Evolutionary conservation across 495 filamentous ascomycete genomes (phyloP).

Genomic region (Bacidia rubella): DNA sequence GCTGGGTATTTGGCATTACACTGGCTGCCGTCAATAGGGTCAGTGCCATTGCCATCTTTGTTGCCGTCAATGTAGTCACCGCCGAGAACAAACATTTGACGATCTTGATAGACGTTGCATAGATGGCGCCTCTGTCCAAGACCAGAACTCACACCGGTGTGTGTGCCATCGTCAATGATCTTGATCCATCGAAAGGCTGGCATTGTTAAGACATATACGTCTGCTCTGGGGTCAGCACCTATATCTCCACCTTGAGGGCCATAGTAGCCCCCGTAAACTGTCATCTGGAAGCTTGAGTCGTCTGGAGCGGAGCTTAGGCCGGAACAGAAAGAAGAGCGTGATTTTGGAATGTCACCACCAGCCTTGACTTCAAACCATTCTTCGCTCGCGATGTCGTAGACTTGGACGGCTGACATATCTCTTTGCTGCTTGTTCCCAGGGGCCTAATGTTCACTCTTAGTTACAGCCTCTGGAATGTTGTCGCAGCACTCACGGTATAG

Average conservation of each 20-base stretch:
- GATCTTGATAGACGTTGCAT: conserved; percentile 2
- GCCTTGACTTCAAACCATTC: not conserved
- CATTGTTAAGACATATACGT: conserved; percentile 5
- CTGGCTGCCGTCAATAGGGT: not conserved
- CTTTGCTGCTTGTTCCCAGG: not conserved
- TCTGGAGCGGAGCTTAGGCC: not conserved
- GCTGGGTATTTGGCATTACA: not conserved
- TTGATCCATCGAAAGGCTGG: conserved; percentile 8
- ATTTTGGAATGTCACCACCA: not conserved
- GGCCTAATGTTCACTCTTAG: no score
- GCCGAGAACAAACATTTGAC: conserved; percentile 6
- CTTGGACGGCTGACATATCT: not conserved
- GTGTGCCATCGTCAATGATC: not conserved
- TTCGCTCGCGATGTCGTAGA: not conserved
- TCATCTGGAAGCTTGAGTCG: conserved; percentile 5
- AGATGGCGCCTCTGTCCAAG: not conserved
- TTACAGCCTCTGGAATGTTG: no score
- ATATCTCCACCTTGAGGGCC: no score
- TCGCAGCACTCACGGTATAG: no score
- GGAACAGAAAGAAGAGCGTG: conserved; percentile 1
- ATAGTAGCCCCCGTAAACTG: conserved; percentile 4
- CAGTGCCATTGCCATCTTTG: no score
- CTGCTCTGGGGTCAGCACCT: not conserved
- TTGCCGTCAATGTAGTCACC: not conserved
- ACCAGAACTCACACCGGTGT: no score